Percentiles rank a stretch among this genome's conserved stretches.
These are phyloP conservation scores for Sarocladiaceae sp. DNA, from an alignment of 2,329 filamentous ascomycete genomes.

Conservation along the genomic window DNA sequence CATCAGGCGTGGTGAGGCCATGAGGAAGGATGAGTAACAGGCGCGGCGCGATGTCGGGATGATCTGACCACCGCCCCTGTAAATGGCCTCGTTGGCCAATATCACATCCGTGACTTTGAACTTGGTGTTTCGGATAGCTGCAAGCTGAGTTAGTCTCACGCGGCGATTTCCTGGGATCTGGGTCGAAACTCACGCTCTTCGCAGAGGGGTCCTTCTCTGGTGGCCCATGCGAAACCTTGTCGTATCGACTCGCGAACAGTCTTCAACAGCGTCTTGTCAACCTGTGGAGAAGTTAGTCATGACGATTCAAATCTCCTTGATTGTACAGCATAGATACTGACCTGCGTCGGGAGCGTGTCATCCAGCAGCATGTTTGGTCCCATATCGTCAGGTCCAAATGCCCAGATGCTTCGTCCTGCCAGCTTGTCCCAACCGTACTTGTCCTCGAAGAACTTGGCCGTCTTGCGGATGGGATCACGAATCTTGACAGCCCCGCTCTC, in stretches of 20 bases:
- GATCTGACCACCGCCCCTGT: slow-evolving; percentile 91
- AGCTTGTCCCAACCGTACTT: slow-evolving; percentile 96
- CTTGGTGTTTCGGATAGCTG: slow-evolving; percentile 93
- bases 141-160: slow-evolving; percentile 10
- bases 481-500: slow-evolving; percentile 87
- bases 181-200: slow-evolving; percentile 74
- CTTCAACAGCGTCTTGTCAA: slow-evolving; percentile 85
- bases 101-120: slow-evolving; percentile 92
- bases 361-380: slow-evolving; percentile 95
- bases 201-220: slow-evolving; percentile 88
- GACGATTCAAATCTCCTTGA: too few species aligned
- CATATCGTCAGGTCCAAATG: slow-evolving; percentile 92
- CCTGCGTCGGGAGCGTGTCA: slow-evolving; percentile 86
- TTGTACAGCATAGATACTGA: too few species aligned
- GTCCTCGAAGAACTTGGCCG: slow-evolving; percentile 94
- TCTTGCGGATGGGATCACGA: slow-evolving; percentile 84
- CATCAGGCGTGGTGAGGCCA: slow-evolving; percentile 94
- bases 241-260: slow-evolving; percentile 87
- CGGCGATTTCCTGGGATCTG: slow-evolving; percentile 9
- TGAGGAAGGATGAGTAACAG: slow-evolving; percentile 93
- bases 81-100: slow-evolving; percentile 84
- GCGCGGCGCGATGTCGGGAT: slow-evolving; percentile 91
- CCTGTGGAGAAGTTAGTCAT: slow-evolving; percentile 35
- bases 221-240: slow-evolving; percentile 95
- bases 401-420: slow-evolving; percentile 93